These are phyloP conservation scores for Fusarium nanum DNA, from an alignment of 2,329 filamentous ascomycete species.

Conservation along the genomic window DNA sequence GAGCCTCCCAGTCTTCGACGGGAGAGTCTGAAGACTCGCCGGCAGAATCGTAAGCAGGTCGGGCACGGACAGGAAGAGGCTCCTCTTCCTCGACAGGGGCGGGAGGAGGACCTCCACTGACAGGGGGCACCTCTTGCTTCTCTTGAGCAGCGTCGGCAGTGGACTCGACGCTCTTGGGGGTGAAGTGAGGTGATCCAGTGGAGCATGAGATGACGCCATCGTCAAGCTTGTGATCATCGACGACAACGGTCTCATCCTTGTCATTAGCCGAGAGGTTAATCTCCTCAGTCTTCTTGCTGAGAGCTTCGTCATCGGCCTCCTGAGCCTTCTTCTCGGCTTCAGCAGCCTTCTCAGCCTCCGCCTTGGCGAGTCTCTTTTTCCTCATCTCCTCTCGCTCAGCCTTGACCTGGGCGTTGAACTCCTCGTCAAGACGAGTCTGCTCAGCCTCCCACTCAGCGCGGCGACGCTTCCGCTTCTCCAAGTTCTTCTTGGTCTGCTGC, in stretches of 20 bases:
- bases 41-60: slow-evolving; percentile 57
- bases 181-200: slow-evolving; percentile 49
- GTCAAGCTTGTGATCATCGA: slow-evolving; percentile 37
- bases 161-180: slow-evolving; percentile 49
- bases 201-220: slow-evolving; percentile 47
- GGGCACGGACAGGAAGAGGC: slow-evolving; percentile 36
- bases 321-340: slow-evolving; percentile 30
- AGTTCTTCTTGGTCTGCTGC: slow-evolving; percentile 56
- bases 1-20: slow-evolving; percentile 68
- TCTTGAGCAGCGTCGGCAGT: slow-evolving; percentile 41
- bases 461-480: slow-evolving; percentile 50
- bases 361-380: slow-evolving; percentile 33
- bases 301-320: slow-evolving; percentile 42
- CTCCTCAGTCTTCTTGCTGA: slow-evolving; percentile 31
- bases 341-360: slow-evolving; percentile 32
- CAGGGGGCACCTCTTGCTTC: slow-evolving; percentile 52
- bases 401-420: slow-evolving; percentile 47
- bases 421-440: slow-evolving; percentile 44
- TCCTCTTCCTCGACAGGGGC: slow-evolving; percentile 34
- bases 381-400: slow-evolving; percentile 31
- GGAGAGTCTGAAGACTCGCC: slow-evolving; percentile 70
- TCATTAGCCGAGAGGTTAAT: slow-evolving; percentile 17
- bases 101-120: slow-evolving; percentile 44
- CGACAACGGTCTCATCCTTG: slow-evolving; percentile 23
- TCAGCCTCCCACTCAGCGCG: slow-evolving; percentile 46